phyloP scores from a whole-genome alignment of 1,284 basidiomycete species.

The Takashimella tepidaria region DNA sequence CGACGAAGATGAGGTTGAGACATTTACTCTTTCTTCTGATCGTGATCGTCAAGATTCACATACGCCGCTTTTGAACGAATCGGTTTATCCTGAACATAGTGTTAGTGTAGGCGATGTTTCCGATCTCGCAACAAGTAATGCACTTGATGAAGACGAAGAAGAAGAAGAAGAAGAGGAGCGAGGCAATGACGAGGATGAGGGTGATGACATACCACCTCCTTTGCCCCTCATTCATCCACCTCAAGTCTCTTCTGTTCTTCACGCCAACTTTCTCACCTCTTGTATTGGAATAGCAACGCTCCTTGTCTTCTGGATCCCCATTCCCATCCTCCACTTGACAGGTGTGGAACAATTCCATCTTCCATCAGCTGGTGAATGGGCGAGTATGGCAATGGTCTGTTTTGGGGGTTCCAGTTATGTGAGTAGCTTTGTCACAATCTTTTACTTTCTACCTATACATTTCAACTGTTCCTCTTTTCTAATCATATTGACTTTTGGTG shows the following conservation, averaged over 20 bases:
- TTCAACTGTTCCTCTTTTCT: not conserved
- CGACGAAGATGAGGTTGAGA: slow-evolving; percentile 1
- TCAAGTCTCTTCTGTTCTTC: slow-evolving; percentile 39
- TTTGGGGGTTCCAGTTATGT: slow-evolving; percentile 42
- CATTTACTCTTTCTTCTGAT: not conserved
- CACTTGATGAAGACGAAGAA: not conserved
- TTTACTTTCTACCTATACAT: not conserved
- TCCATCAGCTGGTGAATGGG: slow-evolving; percentile 15
- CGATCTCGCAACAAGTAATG: no score
- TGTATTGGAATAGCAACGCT: slow-evolving; percentile 44
- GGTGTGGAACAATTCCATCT: slow-evolving; percentile 38
- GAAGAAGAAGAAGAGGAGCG: not conserved
- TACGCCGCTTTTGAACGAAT: not conserved
- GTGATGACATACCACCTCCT: not conserved
- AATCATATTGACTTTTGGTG: not conserved
- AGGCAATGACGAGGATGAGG: not conserved
- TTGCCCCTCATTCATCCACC: not conserved
- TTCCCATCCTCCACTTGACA: slow-evolving; percentile 34
- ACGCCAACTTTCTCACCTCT: slow-evolving; percentile 46
- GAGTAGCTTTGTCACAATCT: slow-evolving; percentile 18
- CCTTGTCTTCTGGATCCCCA: slow-evolving; percentile 42
- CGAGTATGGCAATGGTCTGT: slow-evolving; percentile 26
- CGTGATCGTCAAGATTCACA: not conserved
- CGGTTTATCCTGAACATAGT: not conserved
- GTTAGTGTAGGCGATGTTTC: no score